These are phyloP conservation scores for Ananas comosus DNA, from an alignment of 176 grass and related monocot species.

Conservation along the genomic window DNA sequence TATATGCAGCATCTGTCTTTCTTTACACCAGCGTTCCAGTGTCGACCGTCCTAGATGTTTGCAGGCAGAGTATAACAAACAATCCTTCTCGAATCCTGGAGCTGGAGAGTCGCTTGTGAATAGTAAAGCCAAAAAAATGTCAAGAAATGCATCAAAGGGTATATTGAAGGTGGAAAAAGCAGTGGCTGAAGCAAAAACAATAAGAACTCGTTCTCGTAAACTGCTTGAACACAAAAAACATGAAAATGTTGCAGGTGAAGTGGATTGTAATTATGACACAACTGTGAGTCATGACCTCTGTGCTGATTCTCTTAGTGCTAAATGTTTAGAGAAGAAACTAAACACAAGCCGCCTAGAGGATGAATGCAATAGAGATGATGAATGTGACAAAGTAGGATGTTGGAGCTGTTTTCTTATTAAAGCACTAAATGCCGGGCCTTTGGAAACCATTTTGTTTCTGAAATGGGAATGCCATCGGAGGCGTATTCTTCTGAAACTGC, in stretches of 20 bases:
- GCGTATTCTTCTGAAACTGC: constrained; percentile 38
- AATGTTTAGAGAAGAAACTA: constrained; percentile 1
- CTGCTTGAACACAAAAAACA: constrained; percentile 7
- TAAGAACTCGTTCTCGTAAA: constrained; percentile 31
- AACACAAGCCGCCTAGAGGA: constrained; percentile 4
- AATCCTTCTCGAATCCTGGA: constrained; percentile 17
- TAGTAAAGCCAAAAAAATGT: constrained; percentile 28
- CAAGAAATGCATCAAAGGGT: constrained; percentile 20
- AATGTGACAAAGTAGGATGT: constrained; percentile 42
- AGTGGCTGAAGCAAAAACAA: constrained; percentile 12
- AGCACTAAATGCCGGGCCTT: constrained; percentile 34
- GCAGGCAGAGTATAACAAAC: constrained; percentile 10
- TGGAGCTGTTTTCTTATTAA: constrained; percentile 55
- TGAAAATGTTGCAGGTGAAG: constrained; percentile 21
- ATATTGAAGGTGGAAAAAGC: constrained; percentile 27
- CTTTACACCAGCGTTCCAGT: constrained; percentile 15
- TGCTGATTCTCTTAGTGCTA: constrained; percentile 13
- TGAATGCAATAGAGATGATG: constrained; percentile 11
- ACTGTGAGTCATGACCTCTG: constrained; percentile 7
- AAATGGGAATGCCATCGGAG: constrained; percentile 36
- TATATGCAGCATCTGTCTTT: constrained; percentile 32
- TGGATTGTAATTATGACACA: constrained; percentile 13
- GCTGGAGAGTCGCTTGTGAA: constrained; percentile 11
- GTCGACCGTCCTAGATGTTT: background rate
- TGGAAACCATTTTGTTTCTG: constrained; percentile 50